Base-by-base conservation (phyloP, 1,284 basidiomycete species). In the Tranzscheliella williamsii region DNA sequence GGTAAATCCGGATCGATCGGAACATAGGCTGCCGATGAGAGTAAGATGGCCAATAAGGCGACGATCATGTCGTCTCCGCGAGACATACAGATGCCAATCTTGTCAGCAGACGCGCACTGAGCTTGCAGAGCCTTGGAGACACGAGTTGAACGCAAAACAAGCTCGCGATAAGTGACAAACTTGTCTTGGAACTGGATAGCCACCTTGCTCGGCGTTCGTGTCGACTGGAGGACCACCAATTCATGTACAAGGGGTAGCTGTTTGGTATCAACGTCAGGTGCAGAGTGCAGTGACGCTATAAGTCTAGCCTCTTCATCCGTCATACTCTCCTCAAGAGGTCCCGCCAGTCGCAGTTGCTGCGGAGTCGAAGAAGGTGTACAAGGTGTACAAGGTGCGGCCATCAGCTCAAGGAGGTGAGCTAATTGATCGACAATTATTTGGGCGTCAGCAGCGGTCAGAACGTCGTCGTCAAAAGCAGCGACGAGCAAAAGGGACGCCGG, bases 131-230 rank as follows among this genome's bases (percentile, higher is more conserved):
- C 11, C 11, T 11, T 29, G 27, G 11, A 11, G 11, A 29, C 27
- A 29, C n/a, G 27, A 9, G 9, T 29, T 29, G 27, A 9, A 29
- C 27, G 27, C 27, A 11, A 9, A 9, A 29, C 27, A n/a, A 29
- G 27, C 27, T 29, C 27, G n/a, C 27, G 27, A 29, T 29, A 29
- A n/a, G 33, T 35, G 15, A 35, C 33, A 35, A 35, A 35, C 11
- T 35, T 16, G 18, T 35, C 17, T 20, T 20, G 15, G 15, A 20
- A 35, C 15, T 35, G 33, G 9, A 35, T 9, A 35, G 33, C 33
- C 9, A n/a, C 17, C 18, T 35, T 35, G 15, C 15, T n/a, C 12
- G 33, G 33, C 18, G 33, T 35, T 12, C 33, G 15, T 18, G 8
- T 9, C 18, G 11, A 8, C 33, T n/a, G 33, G 9, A 16, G 9